These are phyloP conservation scores for Candida tetrigidarum DNA, from an alignment of 1,139 yeast genomes.

Conservation along the genomic window DNA sequence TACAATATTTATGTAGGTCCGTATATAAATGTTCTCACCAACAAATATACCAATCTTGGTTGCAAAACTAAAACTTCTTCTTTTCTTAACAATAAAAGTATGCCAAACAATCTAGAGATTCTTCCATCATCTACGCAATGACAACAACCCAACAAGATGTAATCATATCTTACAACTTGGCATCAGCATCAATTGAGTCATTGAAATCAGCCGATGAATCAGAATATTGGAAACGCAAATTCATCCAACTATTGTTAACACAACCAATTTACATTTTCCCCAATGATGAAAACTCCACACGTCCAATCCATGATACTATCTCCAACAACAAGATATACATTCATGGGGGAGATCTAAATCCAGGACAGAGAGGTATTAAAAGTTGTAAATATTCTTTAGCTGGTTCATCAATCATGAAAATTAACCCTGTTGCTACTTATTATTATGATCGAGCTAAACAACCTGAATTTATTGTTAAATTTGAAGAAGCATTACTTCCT, in stretches of 20 bases:
- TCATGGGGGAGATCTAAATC: constrained; percentile 14
- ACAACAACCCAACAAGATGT: constrained; percentile 1
- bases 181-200: constrained; percentile 1
- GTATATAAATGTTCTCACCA: not conserved
- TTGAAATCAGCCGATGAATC: constrained; percentile 7
- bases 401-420: constrained; percentile 12
- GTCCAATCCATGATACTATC: constrained; percentile 14
- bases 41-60: not conserved
- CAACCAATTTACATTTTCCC: constrained; percentile 15
- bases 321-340: constrained; percentile 14
- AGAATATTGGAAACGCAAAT: constrained; percentile 14
- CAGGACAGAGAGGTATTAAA: constrained; percentile 17
- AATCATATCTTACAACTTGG: constrained; percentile 4
- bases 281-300: constrained; percentile 16
- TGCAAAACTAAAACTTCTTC: constrained; percentile 2
- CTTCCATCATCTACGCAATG: not conserved
- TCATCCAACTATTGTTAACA: constrained; percentile 6
- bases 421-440: constrained; percentile 10
- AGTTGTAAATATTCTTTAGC: constrained; percentile 6
- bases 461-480: constrained; percentile 5
- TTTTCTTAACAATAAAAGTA: not conserved
- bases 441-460: constrained; percentile 6
- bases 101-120: too few species aligned
- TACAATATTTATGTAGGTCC: not conserved
- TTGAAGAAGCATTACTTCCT: constrained; percentile 11